Base-by-base conservation (phyloP, 306 rosid species). In the Senna tora region DNA sequence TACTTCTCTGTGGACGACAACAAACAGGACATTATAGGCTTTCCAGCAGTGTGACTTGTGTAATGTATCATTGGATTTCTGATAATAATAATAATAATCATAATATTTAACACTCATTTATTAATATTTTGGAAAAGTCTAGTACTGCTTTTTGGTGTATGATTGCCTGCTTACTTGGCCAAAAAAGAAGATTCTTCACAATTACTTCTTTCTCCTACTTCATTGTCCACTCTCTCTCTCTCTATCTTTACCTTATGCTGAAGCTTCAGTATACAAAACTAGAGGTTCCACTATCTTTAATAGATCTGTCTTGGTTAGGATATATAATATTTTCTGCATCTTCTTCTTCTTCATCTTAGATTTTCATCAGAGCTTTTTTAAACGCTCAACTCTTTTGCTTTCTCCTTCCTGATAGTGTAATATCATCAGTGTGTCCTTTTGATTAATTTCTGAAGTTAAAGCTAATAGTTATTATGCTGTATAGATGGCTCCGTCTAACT, bases 211-310 rank as follows among this genome's bases (percentile, higher is more conserved):
- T 58, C 45, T 51, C 66, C 54, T 72, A 19, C 9, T 62, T 77
- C 80, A 49, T 43, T 75, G 12, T 43, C 45, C 32, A 11, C 17
- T 54, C 64, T 47, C 76, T 36, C 82, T 46, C 43, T 30, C 77
- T 61, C 45, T 8, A 0, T 4, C 52, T 51, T 17, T 25, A 50
- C 55, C 74, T 63, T 17, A 2, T 52, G 59, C 14, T 41, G 15
- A 61, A 62, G 80, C 74, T 67, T 50, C 38, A 50, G 28, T 9
- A 41, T 36, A 42, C 36, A 63, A 54, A 20, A 33, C 7, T n/a
- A 20, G 1, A 14, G 22, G 20, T 28, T 30, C 9, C 32, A n/a
- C 42, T 22, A 21, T 54, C 34, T 15, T 15, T 20, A 36, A 20
- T 3, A 20, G 39, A 32, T 60, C 55, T 46, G n/a, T 28, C 33